A percentile compares a stretch with the other conserved stretches of the same genome.
Evolutionary conservation across 2,329 filamentous ascomycete genomes (phyloP).

Genomic region (Stemphylium vesicarium): DNA sequence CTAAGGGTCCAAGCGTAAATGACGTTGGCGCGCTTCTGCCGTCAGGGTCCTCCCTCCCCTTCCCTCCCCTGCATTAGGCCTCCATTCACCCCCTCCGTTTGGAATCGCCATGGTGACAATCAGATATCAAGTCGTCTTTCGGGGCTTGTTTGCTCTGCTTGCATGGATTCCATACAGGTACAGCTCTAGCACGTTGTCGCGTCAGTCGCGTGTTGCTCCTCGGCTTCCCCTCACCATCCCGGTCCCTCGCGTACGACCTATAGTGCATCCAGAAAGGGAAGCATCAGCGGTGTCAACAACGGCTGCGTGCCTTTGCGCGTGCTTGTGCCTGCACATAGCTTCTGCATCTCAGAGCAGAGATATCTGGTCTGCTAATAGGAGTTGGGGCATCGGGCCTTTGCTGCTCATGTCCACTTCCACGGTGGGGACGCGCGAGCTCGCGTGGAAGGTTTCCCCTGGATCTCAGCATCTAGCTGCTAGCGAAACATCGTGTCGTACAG

Average conservation of each 20-base stretch:
- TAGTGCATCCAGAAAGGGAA: conserved; percentile 3
- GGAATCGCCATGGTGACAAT: neutral
- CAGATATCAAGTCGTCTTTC: no score
- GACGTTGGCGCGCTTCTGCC: conserved; percentile 18
- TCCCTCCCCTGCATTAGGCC: conserved; percentile 13
- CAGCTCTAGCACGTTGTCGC: conserved; percentile 3
- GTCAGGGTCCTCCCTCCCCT: conserved; percentile 15
- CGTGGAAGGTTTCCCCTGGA: neutral
- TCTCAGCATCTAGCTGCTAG: neutral
- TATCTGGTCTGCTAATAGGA: neutral
- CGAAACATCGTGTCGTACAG: neutral
- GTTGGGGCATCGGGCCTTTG: neutral
- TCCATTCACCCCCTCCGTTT: neutral
- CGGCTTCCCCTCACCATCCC: conserved; percentile 17
- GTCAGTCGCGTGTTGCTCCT: conserved; percentile 13
- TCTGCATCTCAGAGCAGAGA: neutral
- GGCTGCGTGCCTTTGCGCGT: neutral
- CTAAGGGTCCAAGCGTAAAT: conserved; percentile 18
- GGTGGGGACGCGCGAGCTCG: neutral
- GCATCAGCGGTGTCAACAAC: neutral
- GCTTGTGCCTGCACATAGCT: neutral
- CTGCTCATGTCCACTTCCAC: neutral
- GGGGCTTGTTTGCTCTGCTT: neutral
- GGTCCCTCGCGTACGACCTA: conserved; percentile 9
- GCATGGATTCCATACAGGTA: neutral